Base-by-base conservation (phyloP, 805 yeast species). In the Yarrowia sp. region DNA sequence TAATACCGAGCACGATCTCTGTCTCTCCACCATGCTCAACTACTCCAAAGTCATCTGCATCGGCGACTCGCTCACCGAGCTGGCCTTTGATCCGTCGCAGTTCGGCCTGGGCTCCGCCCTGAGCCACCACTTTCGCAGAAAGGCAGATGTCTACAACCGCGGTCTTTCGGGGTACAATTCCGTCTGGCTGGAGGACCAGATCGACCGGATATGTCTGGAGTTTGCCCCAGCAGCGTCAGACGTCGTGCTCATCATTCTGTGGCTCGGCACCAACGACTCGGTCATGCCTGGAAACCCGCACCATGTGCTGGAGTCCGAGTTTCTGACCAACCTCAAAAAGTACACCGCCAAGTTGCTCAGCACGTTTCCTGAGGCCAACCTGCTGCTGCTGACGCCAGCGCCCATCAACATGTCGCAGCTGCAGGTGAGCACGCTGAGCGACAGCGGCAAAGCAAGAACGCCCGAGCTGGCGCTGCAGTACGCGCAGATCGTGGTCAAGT, bases 211-310 rank as follows among this genome's bases (percentile, higher is more conserved):
- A 1, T 55, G 61, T 10, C 22, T 21, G 19, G 61, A 55, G 38
- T 55, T 53, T 38, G 24, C 24, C 13, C 47, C 9, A 24, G 33
- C 19, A 19, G 32, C 5, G 63, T 62, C 27, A 25, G 24, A 39
- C 5, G 63, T 62, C 27, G 32, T 24, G 2, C 31, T 62, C 9
- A 27, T 46, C 13, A 21, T 62, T 24, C 21, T 62, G 25, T 44
- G 62, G 41, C 31, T 62, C 3, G 63, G 63, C 3, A 58, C 63
- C 22, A 62, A 62, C 27, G 63, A 62, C 16, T 39, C 56, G 6
- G 63, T 62, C 16, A 24, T 58, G 1, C 62, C 62, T 9, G 63
- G 63, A 6, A 62, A 62, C 51, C 63, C 63, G 4, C 63, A 62
- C 12, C 63, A 62, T 33, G 63, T 62, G 18, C 46, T 33, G 21